phyloP scores from a whole-genome alignment of 129 eudicot species.

The Deinandra increscens region DNA sequence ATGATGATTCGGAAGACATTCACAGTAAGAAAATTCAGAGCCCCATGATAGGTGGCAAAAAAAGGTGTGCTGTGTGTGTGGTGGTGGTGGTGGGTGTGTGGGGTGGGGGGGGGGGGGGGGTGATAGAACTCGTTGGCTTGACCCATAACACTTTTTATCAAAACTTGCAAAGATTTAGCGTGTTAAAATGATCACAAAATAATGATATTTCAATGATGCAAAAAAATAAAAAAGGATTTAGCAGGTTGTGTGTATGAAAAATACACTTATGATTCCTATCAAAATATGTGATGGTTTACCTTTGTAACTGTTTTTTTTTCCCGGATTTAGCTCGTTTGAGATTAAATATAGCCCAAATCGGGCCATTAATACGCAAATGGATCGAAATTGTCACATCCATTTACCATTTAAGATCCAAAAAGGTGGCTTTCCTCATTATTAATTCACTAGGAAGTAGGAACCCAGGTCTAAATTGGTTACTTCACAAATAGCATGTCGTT shows the following conservation, averaged over 20 bases:
- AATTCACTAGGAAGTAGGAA: slow-evolving; percentile 1
- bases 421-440: background rate
- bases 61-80: no score
- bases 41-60: background rate
- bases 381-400: background rate
- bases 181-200: background rate
- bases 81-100: no score
- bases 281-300: background rate
- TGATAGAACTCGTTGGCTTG: background rate
- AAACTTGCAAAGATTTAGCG: background rate
- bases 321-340: background rate
- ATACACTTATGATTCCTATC: background rate
- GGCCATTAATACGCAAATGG: background rate
- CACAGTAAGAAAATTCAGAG: background rate
- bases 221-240: background rate
- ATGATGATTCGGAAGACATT: background rate
- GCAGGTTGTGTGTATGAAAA: background rate
- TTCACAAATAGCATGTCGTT: background rate
- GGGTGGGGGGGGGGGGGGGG: no score
- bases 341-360: background rate
- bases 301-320: background rate
- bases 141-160: background rate
- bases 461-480: background rate
- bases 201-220: no score
- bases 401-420: background rate